Evolutionary conservation across 768 basidiomycete species (phyloP), one percentile per base, ranked within the genome.

Genomic region (Scleroderma citrinum): DNA sequence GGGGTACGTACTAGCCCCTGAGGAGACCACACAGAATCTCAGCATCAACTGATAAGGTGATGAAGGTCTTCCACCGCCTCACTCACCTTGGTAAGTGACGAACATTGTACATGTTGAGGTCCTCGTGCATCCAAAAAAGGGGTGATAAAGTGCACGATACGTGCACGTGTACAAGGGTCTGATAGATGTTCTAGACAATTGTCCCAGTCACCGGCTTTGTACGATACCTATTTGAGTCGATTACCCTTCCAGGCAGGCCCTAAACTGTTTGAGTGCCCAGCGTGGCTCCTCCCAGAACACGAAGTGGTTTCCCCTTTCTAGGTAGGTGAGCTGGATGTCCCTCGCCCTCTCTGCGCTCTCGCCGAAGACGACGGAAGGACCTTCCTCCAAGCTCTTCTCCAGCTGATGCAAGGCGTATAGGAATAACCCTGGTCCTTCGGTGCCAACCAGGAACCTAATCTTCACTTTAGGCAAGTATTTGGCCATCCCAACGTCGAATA

Each of bases 31-130:
- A n/a, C n/a, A n/a, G n/a, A n/a, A n/a, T n/a, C n/a, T n/a, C n/a
- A n/a, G n/a, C n/a, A n/a, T n/a, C n/a, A n/a, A n/a, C n/a, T n/a
- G n/a, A n/a, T n/a, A n/a, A n/a, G n/a, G n/a, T n/a, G n/a, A n/a
- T n/a, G 63, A 64, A 54, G 50, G 61, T 61, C 49, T 63, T 64
- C 19, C 45, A 46, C n/a, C 63, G 61, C 36, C 44, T 64, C 44
- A 42, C 55, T 14, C 55, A 53, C 26, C 6, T 51, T 48, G 59
- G 54, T 51, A 64, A 65, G 51, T 64, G 16, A 65, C 39, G 34
- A 35, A n/a, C 30, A 32, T 13, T 20, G 10, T 29, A 16, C 43
- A 14, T 14, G 20, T 20, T 17, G 30, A 44, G 13, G 43, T 30
- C 10, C 29, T 17, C 8, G 29, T 4, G 30, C 11, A 44, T 44